Conservation (phyloP, 805 yeast species). For the Kurtzmaniella fragi region DNA sequence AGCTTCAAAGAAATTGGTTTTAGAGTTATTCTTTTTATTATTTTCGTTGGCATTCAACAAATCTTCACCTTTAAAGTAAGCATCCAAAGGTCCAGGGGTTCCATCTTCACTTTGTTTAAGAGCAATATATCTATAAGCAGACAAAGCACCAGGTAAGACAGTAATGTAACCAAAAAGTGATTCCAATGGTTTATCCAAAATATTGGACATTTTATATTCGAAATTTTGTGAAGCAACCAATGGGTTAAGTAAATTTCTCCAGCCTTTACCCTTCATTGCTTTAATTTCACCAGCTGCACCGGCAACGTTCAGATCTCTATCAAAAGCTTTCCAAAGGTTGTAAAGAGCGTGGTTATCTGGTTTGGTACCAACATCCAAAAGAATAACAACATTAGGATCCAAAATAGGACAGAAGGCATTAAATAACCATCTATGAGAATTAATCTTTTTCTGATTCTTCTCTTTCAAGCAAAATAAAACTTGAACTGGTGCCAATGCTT, state of each 20-base stretch:
- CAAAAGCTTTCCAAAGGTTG: slow-evolving; percentile 96
- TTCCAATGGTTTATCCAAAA: slow-evolving; percentile 90
- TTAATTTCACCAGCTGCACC: slow-evolving; percentile 99
- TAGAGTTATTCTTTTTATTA: slow-evolving; percentile 26
- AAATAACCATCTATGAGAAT: slow-evolving; percentile 97
- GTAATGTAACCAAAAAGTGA: slow-evolving; percentile 89
- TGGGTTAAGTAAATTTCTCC: slow-evolving; percentile 80
- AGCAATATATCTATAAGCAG: slow-evolving; percentile 91
- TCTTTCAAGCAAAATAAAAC: slow-evolving; percentile 90
- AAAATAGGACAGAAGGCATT: slow-evolving; percentile 90
- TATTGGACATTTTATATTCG: slow-evolving; percentile 96
- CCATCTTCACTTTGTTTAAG: slow-evolving; percentile 82
- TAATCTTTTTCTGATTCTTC: slow-evolving; percentile 85
- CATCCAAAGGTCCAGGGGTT: slow-evolving; percentile 73
- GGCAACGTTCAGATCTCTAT: slow-evolving; percentile 92
- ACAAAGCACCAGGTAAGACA: slow-evolving; percentile 92
- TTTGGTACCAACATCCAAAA: slow-evolving; percentile 95
- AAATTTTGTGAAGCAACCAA: slow-evolving; percentile 94
- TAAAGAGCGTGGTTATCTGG: slow-evolving; percentile 88
- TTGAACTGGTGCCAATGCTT: slow-evolving; percentile 92
- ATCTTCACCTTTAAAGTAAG: slow-evolving; percentile 88
- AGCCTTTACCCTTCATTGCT: slow-evolving; percentile 88
- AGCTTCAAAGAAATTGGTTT: slow-evolving; percentile 84
- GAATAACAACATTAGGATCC: slow-evolving; percentile 84
- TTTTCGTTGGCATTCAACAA: slow-evolving; percentile 19